phyloP scores from a whole-genome alignment of 2,329 filamentous ascomycete genomes.

The Decorospora gaudefroyi region DNA sequence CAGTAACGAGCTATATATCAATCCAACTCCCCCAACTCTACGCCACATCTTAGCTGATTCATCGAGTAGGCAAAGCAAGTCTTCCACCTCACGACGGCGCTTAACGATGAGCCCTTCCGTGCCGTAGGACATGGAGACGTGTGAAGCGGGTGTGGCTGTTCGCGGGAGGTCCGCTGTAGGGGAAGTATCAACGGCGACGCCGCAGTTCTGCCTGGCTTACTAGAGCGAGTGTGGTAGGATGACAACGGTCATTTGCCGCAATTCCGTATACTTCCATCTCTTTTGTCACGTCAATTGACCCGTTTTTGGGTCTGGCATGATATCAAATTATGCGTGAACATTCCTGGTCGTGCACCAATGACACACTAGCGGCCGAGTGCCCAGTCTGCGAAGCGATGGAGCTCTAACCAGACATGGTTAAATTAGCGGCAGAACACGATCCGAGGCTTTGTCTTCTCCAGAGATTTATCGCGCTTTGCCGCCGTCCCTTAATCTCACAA shows the following conservation, averaged over 20 bases:
- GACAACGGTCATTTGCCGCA: conserved; percentile 18
- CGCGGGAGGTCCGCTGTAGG: conserved; percentile 29
- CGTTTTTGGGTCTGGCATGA: conserved; percentile 14
- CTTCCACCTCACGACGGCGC: conserved; percentile 35
- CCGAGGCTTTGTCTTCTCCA: conserved; percentile 20
- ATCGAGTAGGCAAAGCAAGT: conserved; percentile 26
- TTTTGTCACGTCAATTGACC: conserved; percentile 15
- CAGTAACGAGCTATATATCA: conserved; percentile 41
- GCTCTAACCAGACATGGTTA: conserved; percentile 23
- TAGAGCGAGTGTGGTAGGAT: conserved; percentile 17
- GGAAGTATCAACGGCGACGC: conserved; percentile 22
- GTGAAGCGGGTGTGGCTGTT: conserved; percentile 39
- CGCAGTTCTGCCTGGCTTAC: conserved; percentile 33
- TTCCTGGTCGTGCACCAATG: conserved; percentile 19
- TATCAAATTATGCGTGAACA: conserved; percentile 10
- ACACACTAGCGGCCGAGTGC: conserved; percentile 8
- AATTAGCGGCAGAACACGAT: conserved; percentile 24
- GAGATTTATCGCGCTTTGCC: conserved; percentile 30
- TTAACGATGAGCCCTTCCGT: conserved; percentile 38
- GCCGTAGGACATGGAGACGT: conserved; percentile 38
- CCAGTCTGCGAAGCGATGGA: conserved; percentile 13
- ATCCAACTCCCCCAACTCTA: conserved; percentile 22
- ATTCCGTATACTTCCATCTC: conserved; percentile 19
- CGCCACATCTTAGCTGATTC: conserved; percentile 39
- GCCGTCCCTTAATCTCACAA: conserved; percentile 23